Evolutionary conservation across 805 yeast genomes (phyloP), one percentile per base, ranked within the genome.

Genomic region (Torulaspora gathmanii): DNA sequence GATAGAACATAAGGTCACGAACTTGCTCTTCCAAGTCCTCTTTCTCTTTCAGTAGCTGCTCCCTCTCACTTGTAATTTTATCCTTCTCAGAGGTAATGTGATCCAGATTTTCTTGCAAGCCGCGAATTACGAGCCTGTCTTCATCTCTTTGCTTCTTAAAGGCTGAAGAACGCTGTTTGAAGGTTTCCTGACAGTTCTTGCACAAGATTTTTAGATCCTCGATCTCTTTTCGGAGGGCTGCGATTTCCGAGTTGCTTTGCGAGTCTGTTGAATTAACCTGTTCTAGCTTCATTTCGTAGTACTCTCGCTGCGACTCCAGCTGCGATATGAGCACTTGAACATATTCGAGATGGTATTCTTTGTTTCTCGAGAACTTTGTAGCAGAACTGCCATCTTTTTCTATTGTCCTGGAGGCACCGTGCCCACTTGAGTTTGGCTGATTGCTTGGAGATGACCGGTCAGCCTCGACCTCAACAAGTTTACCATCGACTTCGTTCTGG

Each of bases 401-500:
- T 13, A 25, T 13, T 17, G 43, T 6, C 11, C 26, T 35, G 13
- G 39, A 15, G 10, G 35, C 33, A 9, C 28, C 22, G 20, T 16
- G 31, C 5, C 27, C 17, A 5, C 22, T 23, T n/a, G 40, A 27
- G n/a, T 20, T 13, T 5, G 23, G 22, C 12, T 30, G 34, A 34
- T 15, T 13, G 28, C 34, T 28, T 3, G 39, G 22, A 22, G 26
- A 52, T 7, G 42, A 12, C n/a, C 42, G 34, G 23, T 49, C 45
- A 1, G 73, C 57, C 5, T 80, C 78, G 11, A 88, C 70, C 61
- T 89, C 97, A 2, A 89, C 95, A 26, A 90, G 65, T 55, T 90
- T 90, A 0, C 97, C 97, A 61, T 89, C 96, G 0, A 83, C 73
- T 61, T 86, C 90, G 63, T 86, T 88, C 49, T 89, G 87, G 3